Evolutionary conservation across 108 stramenopile genomes (phyloP).

Genomic region (Pseudonitzschia delicatissima): DNA sequence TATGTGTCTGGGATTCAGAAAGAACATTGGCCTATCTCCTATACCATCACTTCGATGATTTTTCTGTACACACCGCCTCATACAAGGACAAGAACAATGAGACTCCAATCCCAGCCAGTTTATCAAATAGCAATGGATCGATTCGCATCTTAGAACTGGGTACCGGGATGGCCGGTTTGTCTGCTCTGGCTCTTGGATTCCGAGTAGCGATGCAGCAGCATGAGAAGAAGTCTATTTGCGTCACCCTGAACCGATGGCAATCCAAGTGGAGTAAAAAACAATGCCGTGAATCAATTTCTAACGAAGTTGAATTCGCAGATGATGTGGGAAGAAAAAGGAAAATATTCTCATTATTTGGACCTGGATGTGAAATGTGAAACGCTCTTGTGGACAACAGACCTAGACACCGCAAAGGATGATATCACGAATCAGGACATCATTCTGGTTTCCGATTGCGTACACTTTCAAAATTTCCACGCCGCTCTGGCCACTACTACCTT

Average conservation of each 20-base stretch:
- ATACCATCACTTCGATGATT: slow-evolving; percentile 29
- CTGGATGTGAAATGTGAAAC: slow-evolving; percentile 22
- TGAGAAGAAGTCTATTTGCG: slow-evolving; percentile 18
- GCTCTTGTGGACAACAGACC: slow-evolving; percentile 57
- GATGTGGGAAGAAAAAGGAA: background rate
- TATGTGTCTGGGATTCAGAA: slow-evolving; percentile 83
- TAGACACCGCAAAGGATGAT: background rate
- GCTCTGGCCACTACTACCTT: slow-evolving; percentile 52
- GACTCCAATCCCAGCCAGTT: slow-evolving; percentile 13
- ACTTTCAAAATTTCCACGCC: slow-evolving; percentile 82
- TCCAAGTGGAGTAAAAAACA: slow-evolving; percentile 63
- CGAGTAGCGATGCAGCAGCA: background rate
- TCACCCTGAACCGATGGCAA: slow-evolving; percentile 78
- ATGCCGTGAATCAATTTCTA: slow-evolving; percentile 44
- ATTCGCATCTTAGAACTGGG: slow-evolving; percentile 65
- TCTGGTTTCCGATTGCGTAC: slow-evolving; percentile 72
- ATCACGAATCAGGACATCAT: slow-evolving; percentile 23
- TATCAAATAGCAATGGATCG: slow-evolving; percentile 3
- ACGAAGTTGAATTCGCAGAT: slow-evolving; percentile 11
- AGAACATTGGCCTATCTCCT: slow-evolving; percentile 45
- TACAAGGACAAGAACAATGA: background rate
- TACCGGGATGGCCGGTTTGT: slow-evolving; percentile 79
- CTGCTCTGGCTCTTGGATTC: slow-evolving; percentile 44
- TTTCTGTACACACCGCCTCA: background rate
- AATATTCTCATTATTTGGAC: slow-evolving; percentile 5